These are phyloP conservation scores for Ceratocystis variospora DNA, from an alignment of 2,329 filamentous ascomycete genomes.

Conservation along the genomic window DNA sequence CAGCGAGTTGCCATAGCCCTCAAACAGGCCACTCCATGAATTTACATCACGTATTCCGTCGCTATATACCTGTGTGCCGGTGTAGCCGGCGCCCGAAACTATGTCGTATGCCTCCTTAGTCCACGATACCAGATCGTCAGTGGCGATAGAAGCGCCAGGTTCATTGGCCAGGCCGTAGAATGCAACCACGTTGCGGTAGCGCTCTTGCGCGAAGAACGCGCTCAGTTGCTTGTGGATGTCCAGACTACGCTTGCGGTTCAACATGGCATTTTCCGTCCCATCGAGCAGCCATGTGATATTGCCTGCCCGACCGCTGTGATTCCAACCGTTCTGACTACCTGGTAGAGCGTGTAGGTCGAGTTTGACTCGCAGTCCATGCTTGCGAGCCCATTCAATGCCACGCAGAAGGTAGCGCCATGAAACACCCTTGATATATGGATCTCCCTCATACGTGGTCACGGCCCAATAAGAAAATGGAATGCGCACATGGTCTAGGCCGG, in stretches of 20 bases:
- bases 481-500: conserved; percentile 45
- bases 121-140: conserved; percentile 43
- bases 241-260: conserved; percentile 38
- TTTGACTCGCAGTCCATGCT: conserved; percentile 40
- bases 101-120: conserved; percentile 40
- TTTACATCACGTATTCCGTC: conserved; percentile 60
- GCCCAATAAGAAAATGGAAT: conserved; percentile 49
- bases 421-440: conserved; percentile 33
- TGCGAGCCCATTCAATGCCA: conserved; percentile 43
- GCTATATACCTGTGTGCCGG: conserved; percentile 49
- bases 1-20: conserved; percentile 41
- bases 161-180: conserved; percentile 58
- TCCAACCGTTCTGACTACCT: conserved; percentile 46
- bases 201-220: conserved; percentile 25
- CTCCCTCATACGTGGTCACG: conserved; percentile 35
- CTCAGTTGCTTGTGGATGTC: conserved; percentile 35
- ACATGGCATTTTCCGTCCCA: conserved; percentile 20
- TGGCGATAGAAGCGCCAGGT: conserved; percentile 46
- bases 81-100: conserved; percentile 47
- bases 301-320: conserved; percentile 43
- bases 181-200: conserved; percentile 40
- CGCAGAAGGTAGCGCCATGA: conserved; percentile 36
- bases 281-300: conserved; percentile 25
- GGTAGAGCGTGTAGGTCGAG: conserved; percentile 46
- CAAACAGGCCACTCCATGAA: conserved; percentile 57